Base-by-base conservation (phyloP, 345 rosid genomes). In the Eutrema japonicum region DNA sequence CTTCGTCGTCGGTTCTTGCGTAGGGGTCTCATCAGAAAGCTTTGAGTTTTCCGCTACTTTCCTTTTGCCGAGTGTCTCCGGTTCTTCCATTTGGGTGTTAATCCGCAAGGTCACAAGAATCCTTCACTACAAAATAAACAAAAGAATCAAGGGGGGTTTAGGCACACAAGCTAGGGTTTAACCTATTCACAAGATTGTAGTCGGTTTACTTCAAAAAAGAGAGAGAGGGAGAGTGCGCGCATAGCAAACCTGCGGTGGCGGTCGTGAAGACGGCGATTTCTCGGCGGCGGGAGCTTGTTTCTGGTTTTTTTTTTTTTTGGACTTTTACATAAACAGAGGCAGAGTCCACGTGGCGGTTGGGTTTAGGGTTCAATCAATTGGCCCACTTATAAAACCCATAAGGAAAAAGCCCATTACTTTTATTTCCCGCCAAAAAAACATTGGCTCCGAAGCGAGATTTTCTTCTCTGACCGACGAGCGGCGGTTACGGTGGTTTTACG, bases 21-120 rank as follows among this genome's bases (percentile, higher is more conserved):
- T 77, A 9, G 74, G 81, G 26, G 71, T 68, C 29, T 68, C 74
- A 45, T 77, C 85, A 2, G 71, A 56, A 55, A 75, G 36, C 46
- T 78, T 71, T 41, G 80, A 40, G 47, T 71, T 75, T 57, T 81
- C 92, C 0, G 40, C 64, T 48, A 71, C 53, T 84, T 84, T 88
- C n/a, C 96, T 80, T 75, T 90, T 90, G n/a, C 85, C 84, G 26
- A 61, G 56, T 7, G 73, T 45, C 53, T 69, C 67, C 12, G 77
- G 63, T 33, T 73, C 83, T 52, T 83, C 86, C 84, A 85, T 83
- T 53, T 42, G 13, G 48, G 49, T 51, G 29, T 18, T 62, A 18
- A 50, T 52, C 54, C 30, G 38, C 52, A 48, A 58, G 26, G 27
- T 27, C 41, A 42, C 51, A 43, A 29, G 4, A 62, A 10, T 74